Evolutionary conservation across 345 rosid species (phyloP).

Genomic region (Acer campestre): DNA sequence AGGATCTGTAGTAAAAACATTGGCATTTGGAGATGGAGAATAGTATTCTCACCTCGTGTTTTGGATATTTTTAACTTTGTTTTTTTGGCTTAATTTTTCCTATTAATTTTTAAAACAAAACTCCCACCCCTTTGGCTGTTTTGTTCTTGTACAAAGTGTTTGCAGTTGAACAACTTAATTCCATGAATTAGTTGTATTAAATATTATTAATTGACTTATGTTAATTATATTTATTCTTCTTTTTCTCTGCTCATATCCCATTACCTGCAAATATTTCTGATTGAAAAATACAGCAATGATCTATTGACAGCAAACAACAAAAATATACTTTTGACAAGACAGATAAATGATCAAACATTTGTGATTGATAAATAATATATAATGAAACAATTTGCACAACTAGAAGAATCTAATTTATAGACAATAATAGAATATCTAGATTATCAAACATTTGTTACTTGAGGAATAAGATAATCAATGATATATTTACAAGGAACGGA

Average conservation of each 20-base stretch:
- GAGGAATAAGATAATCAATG: background rate
- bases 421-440: background rate
- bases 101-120: background rate
- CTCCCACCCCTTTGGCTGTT: conserved; percentile 8
- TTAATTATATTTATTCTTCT: background rate
- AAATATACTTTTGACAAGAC: no score
- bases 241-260: background rate
- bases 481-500: conserved; percentile 8
- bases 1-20: background rate
- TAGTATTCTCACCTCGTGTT: background rate
- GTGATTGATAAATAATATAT: background rate
- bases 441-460: background rate
- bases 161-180: conserved; percentile 16
- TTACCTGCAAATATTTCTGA: no score
- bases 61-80: background rate
- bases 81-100: background rate
- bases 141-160: conserved; percentile 30
- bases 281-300: background rate
- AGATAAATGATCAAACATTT: background rate
- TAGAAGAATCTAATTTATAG: background rate
- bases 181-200: conserved; percentile 4
- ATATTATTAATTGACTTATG: background rate
- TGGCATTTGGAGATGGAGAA: background rate
- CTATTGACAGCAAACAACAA: background rate
- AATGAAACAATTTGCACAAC: background rate